Conservation (phyloP, 2,329 filamentous ascomycete genomes). For the Penicillium sp. region DNA sequence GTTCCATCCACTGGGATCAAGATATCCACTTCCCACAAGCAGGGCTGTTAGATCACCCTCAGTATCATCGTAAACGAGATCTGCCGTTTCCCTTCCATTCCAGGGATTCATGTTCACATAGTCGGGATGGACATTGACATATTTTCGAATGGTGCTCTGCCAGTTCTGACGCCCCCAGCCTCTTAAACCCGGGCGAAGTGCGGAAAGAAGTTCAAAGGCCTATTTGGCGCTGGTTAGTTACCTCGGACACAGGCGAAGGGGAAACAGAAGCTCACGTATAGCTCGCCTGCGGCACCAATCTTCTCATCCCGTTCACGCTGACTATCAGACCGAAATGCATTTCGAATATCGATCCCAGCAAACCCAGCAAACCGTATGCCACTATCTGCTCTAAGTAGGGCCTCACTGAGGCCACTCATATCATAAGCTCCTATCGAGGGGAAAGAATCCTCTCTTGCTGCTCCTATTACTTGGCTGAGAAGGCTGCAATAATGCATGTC, state of each 20-base stretch:
- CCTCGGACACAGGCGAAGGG: neutral
- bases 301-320: slow-evolving; percentile 7
- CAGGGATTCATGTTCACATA: slow-evolving; percentile 6
- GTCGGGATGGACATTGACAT: slow-evolving; percentile 10
- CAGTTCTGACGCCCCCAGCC: slow-evolving; percentile 9
- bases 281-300: slow-evolving; percentile 8
- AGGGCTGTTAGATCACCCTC: slow-evolving; percentile 2
- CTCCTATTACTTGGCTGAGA: neutral
- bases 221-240: neutral
- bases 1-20: slow-evolving; percentile 4
- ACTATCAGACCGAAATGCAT: slow-evolving; percentile 1
- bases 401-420: neutral
- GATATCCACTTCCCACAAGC: neutral
- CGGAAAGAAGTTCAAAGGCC: slow-evolving; percentile 8
- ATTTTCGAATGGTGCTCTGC: slow-evolving; percentile 11
- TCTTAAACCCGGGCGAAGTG: neutral
- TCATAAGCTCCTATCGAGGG: slow-evolving; percentile 1
- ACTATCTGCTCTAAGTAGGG: neutral
- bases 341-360: neutral
- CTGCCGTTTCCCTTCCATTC: slow-evolving; percentile 7
- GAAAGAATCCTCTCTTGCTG: neutral
- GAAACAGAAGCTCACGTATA: slow-evolving; percentile 6
- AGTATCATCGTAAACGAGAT: slow-evolving; percentile 5
- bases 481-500: neutral
- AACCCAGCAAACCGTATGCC: neutral